Evolutionary conservation across 1,139 yeast species (phyloP), one percentile per base, ranked within the genome.

Genomic region (Geotrichum macrosporum): DNA sequence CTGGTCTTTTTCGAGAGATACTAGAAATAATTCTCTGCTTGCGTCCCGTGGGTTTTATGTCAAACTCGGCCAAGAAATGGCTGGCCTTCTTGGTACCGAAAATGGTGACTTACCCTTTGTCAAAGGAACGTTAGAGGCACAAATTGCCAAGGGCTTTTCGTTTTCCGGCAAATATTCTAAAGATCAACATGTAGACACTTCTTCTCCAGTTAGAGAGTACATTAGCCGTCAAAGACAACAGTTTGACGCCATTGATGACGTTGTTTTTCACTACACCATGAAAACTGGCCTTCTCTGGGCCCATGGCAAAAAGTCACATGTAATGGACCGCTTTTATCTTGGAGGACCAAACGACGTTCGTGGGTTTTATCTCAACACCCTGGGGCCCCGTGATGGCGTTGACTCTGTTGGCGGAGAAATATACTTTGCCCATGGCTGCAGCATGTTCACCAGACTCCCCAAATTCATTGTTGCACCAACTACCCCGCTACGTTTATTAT

Each of bases 331-430:
- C 39, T 73, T 80, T 52, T 79, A 76, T 56, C 69, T 84, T n/a
- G 84, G 94, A 56, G 95, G 95, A 0, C 84, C 95, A 1, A 84
- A 84, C 55, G 94, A 84, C 57, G 79, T 87, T 1, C 72, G 95
- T 42, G 85, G 92, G 0, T 86, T 85, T 62, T 70, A 73, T 32
- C 67, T 81, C 57, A 84, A 86, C 64, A 94, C 96, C 0, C 63
- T 89, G 30, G 98, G 98, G 0, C 96, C 97, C 1, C 81, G 84
- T 58, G 82, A 77, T 45, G 75, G 70, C 8, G 55, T 56, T 4
- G 73, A 70, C 45, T 61, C 69, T 5, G 63, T 87, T 16, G 98
- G 98, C 3, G 98, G 97, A 3, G 88, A 88, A 59, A 70, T 80
- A 1, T 84, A 80, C 55, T 60, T 79, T 29, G 79, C 83, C 16